Evolutionary conservation across 2,329 filamentous ascomycete species (phyloP).

Genomic region (Sporothrix humicola): DNA sequence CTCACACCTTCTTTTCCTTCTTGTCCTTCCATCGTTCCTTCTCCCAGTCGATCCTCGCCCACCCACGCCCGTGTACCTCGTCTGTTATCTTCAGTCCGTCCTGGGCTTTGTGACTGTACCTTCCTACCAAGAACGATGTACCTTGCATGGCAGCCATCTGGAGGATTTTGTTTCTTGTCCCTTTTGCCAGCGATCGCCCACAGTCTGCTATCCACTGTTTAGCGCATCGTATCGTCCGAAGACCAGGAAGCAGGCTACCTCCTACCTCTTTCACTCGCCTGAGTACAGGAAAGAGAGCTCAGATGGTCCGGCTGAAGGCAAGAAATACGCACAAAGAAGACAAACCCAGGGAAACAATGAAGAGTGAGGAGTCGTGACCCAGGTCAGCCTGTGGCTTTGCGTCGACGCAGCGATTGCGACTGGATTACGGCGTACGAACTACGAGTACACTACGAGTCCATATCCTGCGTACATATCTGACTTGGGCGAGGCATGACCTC

Average conservation of each 20-base stretch:
- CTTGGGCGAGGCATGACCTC: background rate
- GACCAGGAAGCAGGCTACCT: slow-evolving; percentile 17
- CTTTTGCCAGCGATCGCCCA: slow-evolving; percentile 10
- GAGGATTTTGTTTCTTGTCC: background rate
- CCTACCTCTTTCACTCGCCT: slow-evolving; percentile 8
- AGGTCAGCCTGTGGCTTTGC: slow-evolving; percentile 8
- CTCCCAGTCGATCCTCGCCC: slow-evolving; percentile 20
- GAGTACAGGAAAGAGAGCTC: background rate
- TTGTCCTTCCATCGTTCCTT: slow-evolving; percentile 12
- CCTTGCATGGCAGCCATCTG: background rate
- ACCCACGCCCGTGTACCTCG: background rate
- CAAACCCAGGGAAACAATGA: background rate
- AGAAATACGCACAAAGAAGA: slow-evolving; percentile 13
- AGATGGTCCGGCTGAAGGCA: slow-evolving; percentile 26
- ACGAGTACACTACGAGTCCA: background rate
- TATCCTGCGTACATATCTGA: background rate
- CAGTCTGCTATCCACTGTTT: background rate
- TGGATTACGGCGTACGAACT: background rate
- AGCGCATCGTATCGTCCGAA: slow-evolving; percentile 18
- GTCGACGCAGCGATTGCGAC: slow-evolving; percentile 3
- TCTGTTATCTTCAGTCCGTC: background rate
- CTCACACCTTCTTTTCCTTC: background rate
- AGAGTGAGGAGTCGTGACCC: background rate
- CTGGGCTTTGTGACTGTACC: background rate
- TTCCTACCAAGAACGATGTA: background rate